Conservation (phyloP, 1,284 basidiomycete species). For the Ustilago lituana region DNA sequence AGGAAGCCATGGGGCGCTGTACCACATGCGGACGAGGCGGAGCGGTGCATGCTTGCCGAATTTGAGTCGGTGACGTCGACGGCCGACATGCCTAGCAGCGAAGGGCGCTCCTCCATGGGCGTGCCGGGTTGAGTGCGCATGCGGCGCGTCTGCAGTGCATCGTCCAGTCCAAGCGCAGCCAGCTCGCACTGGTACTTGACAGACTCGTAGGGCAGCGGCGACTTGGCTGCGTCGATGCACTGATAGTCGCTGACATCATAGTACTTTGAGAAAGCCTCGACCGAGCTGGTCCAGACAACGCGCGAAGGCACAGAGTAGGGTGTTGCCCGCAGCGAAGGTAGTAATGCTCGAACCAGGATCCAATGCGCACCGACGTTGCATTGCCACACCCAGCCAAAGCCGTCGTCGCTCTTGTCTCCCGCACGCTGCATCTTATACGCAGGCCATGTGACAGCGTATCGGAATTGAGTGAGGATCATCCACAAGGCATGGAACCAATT, state of each 20-base stretch:
- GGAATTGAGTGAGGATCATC: conserved; percentile 61
- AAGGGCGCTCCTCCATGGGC: conserved; percentile 42
- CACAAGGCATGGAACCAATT: conserved; percentile 61
- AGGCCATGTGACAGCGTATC: conserved; percentile 64
- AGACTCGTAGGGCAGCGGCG: conserved; percentile 63
- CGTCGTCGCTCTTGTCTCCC: conserved; percentile 64
- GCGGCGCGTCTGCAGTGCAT: conserved; percentile 49
- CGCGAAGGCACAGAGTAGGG: conserved; percentile 60
- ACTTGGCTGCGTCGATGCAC: conserved; percentile 50
- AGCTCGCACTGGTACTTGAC: conserved; percentile 68
- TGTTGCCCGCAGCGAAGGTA: conserved; percentile 52
- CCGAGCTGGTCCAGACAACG: conserved; percentile 67
- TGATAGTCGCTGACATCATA: conserved; percentile 63
- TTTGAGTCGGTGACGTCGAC: too few relatives aligned
- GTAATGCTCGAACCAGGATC: conserved; percentile 59
- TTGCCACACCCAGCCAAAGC: conserved; percentile 67
- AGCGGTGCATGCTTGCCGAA: conserved; percentile 20
- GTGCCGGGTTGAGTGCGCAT: conserved; percentile 50
- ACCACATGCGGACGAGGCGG: conserved; percentile 30
- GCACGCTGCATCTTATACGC: conserved; percentile 63
- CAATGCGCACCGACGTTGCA: conserved; percentile 66
- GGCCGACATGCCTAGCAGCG: conserved; percentile 24
- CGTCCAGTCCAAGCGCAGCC: conserved; percentile 61
- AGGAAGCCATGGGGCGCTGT: conserved; percentile 35
- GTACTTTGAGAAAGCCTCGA: conserved; percentile 62